Conservation (phyloP, 2,329 filamentous ascomycete species). For the Claviceps maximensis region DNA sequence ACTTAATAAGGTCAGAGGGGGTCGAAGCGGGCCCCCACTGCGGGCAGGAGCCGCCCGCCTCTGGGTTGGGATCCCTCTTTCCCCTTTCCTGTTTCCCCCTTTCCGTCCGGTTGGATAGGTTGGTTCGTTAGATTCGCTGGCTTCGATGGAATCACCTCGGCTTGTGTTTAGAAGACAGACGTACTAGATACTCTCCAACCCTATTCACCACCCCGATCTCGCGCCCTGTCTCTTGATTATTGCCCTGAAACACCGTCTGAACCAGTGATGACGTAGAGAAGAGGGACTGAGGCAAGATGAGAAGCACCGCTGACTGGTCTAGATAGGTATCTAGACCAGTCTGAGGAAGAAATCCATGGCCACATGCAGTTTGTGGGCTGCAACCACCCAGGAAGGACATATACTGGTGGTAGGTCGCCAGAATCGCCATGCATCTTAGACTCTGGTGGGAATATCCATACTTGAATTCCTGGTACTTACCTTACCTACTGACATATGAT, state of each 20-base stretch:
- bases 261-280: neutral
- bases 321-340: neutral
- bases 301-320: neutral
- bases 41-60: neutral
- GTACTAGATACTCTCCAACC: neutral
- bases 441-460: too few species aligned
- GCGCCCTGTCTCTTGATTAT: neutral
- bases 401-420: neutral
- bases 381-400: neutral
- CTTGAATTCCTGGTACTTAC: too few species aligned
- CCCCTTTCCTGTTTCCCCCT: neutral
- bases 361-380: neutral
- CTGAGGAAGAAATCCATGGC: neutral
- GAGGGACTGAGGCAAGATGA: neutral
- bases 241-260: neutral
- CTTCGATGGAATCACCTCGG: neutral
- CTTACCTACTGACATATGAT: too few species aligned
- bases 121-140: neutral
- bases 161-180: neutral
- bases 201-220: neutral
- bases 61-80: neutral
- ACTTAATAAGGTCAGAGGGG: neutral
- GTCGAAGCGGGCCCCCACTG: constrained; percentile 1
- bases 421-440: neutral
- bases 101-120: neutral